Evolutionary conservation across 148 eudicot species (phyloP), one percentile per base, ranked within the genome.

Genomic region (Arbutus unedo): DNA sequence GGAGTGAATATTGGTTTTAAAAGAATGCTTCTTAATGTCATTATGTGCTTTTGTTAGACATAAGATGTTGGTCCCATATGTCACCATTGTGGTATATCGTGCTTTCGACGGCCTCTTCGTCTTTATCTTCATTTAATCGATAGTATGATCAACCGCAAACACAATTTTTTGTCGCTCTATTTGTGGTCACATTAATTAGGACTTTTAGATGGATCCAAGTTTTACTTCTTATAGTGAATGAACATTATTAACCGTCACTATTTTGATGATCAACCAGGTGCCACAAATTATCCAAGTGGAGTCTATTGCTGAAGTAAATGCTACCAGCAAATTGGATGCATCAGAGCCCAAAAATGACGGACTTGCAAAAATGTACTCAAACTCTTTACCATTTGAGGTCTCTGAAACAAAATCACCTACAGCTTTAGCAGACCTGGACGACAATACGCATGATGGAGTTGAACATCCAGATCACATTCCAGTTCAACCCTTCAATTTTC

Each of bases 241-340:
- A 25, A 21, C 38, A 16, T n/a, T 78, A 43, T 41, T 84, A 79
- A 84, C 25, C 19, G 51, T 71, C 56, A 18, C 16, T 80, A 74
- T 41, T 88, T 50, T 78, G 75, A 16, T 59, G 53, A 78, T 59
- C 62, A 73, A 50, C 64, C 88, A 91, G 94, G 94, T 78, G 21
- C 71, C 70, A 75, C 41, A 88, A 43, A 21, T 62, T 81, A n/a
- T 59, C 80, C 77, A 59, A 23, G 79, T 72, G 76, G 82, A 81
- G 87, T 79, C 74, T 57, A 78, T 82, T 80, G 77, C 56, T 74
- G 88, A 88, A 53, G 66, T 81, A 56, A 82, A 81, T 67, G 48
- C 78, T 59, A 82, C 51, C 55, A 83, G 89, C 60, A 73, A 64
- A 51, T 54, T 62, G 73, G 78, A 84, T 43, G 53, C 78, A 67